phyloP scores from a whole-genome alignment of 139 green algal species.

The Astrephomene gubernaculifera region DNA sequence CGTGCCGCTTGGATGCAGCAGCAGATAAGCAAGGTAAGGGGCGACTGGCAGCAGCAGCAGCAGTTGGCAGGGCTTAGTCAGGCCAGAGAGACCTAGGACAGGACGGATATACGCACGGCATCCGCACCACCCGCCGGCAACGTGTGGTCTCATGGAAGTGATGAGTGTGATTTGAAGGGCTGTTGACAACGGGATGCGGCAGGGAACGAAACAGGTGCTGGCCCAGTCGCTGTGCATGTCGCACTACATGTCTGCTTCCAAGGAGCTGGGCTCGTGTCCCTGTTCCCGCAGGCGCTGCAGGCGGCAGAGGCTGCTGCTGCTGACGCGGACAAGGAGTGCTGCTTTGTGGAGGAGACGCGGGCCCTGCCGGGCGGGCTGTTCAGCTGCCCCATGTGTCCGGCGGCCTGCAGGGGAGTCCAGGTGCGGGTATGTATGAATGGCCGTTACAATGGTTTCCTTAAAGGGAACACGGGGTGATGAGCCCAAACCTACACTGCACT shows the following conservation, averaged over 20 bases:
- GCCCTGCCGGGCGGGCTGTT: neutral
- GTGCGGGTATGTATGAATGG: neutral
- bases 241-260: no score
- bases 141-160: no score
- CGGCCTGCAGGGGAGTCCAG: neutral
- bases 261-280: no score
- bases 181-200: no score
- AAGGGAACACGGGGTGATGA: neutral
- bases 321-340: neutral
- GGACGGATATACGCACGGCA: no score
- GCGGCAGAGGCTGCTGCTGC: neutral
- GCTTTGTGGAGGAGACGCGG: slow-evolving; percentile 7
- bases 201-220: no score
- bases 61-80: neutral
- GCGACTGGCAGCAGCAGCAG: neutral
- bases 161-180: no score
- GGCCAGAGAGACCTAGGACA: no score
- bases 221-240: no score
- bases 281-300: no score
- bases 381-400: slow-evolving; percentile 8
- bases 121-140: no score
- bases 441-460: neutral
- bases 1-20: slow-evolving; percentile 10
- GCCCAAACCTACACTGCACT: neutral
- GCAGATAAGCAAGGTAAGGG: neutral